phyloP scores from a whole-genome alignment of 2,329 filamentous ascomycete genomes.

The Aureobasidium lini region DNA sequence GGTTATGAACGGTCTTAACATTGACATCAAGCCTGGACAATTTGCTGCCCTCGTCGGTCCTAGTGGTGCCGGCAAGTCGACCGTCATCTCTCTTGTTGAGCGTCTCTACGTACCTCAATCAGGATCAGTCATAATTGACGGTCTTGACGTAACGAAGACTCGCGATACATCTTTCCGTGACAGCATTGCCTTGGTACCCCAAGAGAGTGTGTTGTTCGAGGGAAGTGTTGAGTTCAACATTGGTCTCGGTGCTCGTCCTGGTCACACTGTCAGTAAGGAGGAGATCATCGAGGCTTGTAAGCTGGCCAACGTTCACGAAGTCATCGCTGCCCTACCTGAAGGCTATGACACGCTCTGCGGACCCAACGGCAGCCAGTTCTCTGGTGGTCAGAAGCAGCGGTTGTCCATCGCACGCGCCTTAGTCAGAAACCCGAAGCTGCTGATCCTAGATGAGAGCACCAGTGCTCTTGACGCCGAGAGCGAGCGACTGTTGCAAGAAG shows the following conservation, averaged over 20 bases:
- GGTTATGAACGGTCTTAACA: conserved; percentile 41
- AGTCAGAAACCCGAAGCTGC: conserved; percentile 34
- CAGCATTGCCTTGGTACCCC: conserved; percentile 38
- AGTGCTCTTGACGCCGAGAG: conserved; percentile 37
- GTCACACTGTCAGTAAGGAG: conserved; percentile 46
- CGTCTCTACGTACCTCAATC: conserved; percentile 54
- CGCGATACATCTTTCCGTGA: conserved; percentile 34
- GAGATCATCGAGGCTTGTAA: conserved; percentile 61
- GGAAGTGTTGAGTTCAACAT: conserved; percentile 37
- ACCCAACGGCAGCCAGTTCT: conserved; percentile 33
- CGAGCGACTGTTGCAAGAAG: conserved; percentile 33
- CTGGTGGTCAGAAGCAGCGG: conserved; percentile 37
- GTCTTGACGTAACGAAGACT: conserved; percentile 30
- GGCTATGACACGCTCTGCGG: conserved; percentile 55
- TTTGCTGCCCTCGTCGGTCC: conserved; percentile 37
- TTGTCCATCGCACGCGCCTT: conserved; percentile 37
- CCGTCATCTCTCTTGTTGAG: conserved; percentile 33
- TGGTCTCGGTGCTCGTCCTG: conserved; percentile 40
- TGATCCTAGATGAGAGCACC: conserved; percentile 37
- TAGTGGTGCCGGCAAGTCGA: conserved; percentile 35
- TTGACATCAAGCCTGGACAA: conserved; percentile 30
- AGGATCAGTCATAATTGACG: conserved; percentile 55
- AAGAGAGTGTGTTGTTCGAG: conserved; percentile 43
- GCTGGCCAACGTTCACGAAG: conserved; percentile 63
- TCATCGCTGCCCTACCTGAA: conserved; percentile 53